A percentile compares a stretch with the other conserved stretches of the same genome.
Evolutionary conservation across 148 eudicot species (phyloP).

Genomic region (Beta vulgaris): DNA sequence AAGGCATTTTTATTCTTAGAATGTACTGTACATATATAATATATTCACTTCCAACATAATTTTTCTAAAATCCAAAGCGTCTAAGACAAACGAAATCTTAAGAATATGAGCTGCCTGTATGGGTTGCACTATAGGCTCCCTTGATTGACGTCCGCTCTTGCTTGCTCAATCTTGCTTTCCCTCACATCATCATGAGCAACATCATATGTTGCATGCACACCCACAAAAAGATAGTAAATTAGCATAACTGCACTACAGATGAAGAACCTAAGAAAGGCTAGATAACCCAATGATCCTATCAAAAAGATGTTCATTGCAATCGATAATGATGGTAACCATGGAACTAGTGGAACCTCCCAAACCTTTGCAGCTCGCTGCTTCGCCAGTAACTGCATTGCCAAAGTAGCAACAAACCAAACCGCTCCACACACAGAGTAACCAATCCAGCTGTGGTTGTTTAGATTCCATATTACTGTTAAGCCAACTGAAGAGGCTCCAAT

Average conservation of each 20-base stretch:
- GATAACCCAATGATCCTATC: constrained; percentile 77
- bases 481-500: constrained; percentile 54
- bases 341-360: constrained; percentile 96
- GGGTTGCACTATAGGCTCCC: constrained; percentile 3
- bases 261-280: constrained; percentile 70
- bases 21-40: too few species aligned
- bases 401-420: constrained; percentile 61
- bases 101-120: not conserved
- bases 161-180: constrained; percentile 37
- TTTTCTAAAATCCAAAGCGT: not conserved
- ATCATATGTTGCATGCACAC: constrained; percentile 92
- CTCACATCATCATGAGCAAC: constrained; percentile 49
- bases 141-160: constrained; percentile 28
- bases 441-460: constrained; percentile 41
- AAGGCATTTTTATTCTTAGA: too few species aligned
- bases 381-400: constrained; percentile 55
- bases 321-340: constrained; percentile 81
- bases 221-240: constrained; percentile 77
- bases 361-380: constrained; percentile 61
- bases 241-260: constrained; percentile 79
- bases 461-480: constrained; percentile 54
- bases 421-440: constrained; percentile 47
- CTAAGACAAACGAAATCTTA: not conserved
- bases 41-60: not conserved
- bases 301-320: constrained; percentile 70